Conservation (phyloP, 2,329 filamentous ascomycete species). For the Sphaerulina musiva region DNA sequence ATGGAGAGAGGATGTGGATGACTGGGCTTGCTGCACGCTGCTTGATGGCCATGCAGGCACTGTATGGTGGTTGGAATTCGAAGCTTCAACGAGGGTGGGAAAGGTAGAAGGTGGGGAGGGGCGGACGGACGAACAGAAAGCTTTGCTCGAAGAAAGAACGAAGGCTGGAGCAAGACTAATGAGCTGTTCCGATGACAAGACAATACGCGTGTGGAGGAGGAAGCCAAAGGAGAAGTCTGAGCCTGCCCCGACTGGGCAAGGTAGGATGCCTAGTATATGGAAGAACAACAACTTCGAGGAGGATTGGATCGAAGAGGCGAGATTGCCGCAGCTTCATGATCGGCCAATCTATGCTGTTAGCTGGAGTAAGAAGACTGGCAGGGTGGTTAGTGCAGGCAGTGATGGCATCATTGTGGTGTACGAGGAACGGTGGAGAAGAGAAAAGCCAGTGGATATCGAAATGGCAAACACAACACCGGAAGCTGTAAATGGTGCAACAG, state of each 20-base stretch:
- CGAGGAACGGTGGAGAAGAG: conserved; percentile 50
- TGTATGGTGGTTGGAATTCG: conserved; percentile 79
- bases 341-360: conserved; percentile 75
- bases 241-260: conserved; percentile 41
- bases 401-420: conserved; percentile 80
- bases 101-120: conserved; percentile 14
- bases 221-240: conserved; percentile 49
- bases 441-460: conserved; percentile 25
- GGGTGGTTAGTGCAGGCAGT: conserved; percentile 81
- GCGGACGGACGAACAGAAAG: conserved; percentile 30
- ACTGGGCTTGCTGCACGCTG: conserved; percentile 85
- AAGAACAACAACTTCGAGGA: conserved; percentile 65
- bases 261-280: conserved; percentile 82
- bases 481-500: conserved; percentile 9
- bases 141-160: conserved; percentile 35
- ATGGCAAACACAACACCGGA: conserved; percentile 21
- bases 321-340: conserved; percentile 69
- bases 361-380: conserved; percentile 72
- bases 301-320: conserved; percentile 70
- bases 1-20: conserved; percentile 85
- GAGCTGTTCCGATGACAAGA: conserved; percentile 79
- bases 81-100: conserved; percentile 38
- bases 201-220: conserved; percentile 71
- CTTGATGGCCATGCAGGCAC: conserved; percentile 76
- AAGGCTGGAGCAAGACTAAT: conserved; percentile 55